Conservation (phyloP, 2,329 filamentous ascomycete species). For the Blastomyces gilchristii region DNA sequence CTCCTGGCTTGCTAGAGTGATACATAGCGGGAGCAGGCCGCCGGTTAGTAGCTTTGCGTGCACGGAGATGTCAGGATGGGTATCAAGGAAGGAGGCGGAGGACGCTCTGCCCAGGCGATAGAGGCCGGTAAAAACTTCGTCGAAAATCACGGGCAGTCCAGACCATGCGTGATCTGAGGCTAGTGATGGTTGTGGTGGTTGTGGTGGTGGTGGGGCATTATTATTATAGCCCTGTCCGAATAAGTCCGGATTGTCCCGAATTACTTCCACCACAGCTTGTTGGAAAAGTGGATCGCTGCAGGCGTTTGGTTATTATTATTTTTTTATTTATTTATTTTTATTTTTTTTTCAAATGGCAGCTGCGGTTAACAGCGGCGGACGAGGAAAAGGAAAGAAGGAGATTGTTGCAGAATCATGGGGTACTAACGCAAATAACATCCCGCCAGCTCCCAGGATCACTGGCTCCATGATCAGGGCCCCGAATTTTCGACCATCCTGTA, state of each 20-base stretch:
- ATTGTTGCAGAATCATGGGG: not conserved
- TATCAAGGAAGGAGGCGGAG: slow-evolving; percentile 57
- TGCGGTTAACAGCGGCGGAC: not conserved
- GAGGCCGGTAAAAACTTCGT: slow-evolving; percentile 80
- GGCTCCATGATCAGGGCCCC: slow-evolving; percentile 74
- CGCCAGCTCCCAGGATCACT: slow-evolving; percentile 68
- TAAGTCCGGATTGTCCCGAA: slow-evolving; percentile 50
- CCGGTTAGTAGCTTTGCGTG: slow-evolving; percentile 79
- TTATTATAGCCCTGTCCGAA: slow-evolving; percentile 31
- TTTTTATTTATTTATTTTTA: too few species aligned
- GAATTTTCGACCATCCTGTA: slow-evolving; percentile 52
- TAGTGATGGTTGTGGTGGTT: slow-evolving; percentile 15
- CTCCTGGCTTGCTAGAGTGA: slow-evolving; percentile 61
- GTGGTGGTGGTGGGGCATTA: too few species aligned
- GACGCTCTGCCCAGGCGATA: slow-evolving; percentile 68
- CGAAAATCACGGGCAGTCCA: slow-evolving; percentile 68
- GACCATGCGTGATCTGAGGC: slow-evolving; percentile 44
- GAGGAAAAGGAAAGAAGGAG: not conserved
- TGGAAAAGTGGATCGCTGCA: slow-evolving; percentile 73
- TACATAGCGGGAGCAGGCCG: slow-evolving; percentile 65
- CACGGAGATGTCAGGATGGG: slow-evolving; percentile 63
- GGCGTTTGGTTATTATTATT: too few species aligned
- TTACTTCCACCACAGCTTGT: slow-evolving; percentile 54
- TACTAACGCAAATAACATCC: slow-evolving; percentile 67
- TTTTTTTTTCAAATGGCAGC: not conserved